A percentile compares a stretch with the other conserved stretches of the same genome.
Evolutionary conservation across 2,329 filamentous ascomycete genomes (phyloP).

Genomic region (Penicillium sp.): DNA sequence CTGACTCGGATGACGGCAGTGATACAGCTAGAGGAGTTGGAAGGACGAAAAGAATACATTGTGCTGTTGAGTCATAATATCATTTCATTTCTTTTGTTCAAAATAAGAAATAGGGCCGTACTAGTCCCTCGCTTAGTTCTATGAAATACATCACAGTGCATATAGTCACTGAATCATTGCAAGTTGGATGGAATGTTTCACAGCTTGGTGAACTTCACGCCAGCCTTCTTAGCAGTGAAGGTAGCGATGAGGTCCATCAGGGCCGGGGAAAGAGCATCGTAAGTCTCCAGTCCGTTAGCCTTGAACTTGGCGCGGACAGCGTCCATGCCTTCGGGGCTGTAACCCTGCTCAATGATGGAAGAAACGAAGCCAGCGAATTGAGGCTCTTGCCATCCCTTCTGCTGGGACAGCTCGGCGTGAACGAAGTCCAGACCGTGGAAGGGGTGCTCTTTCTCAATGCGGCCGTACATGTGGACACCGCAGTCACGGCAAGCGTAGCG

Average conservation of each 20-base stretch:
- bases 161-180: neutral
- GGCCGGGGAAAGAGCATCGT: slow-evolving; percentile 64
- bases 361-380: slow-evolving; percentile 72
- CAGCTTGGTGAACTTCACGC: slow-evolving; percentile 33
- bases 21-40: too few species aligned
- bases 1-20: too few species aligned
- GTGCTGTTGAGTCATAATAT: too few species aligned
- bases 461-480: slow-evolving; percentile 66
- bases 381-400: slow-evolving; percentile 71
- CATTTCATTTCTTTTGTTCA: too few species aligned
- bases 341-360: slow-evolving; percentile 71
- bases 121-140: neutral
- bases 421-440: slow-evolving; percentile 74
- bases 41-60: too few species aligned
- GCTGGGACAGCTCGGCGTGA: slow-evolving; percentile 63
- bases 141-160: neutral
- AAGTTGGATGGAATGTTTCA: slow-evolving; percentile 5
- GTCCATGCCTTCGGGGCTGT: slow-evolving; percentile 58
- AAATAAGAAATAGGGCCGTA: too few species aligned
- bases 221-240: slow-evolving; percentile 57
- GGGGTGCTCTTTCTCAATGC: slow-evolving; percentile 66
- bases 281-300: slow-evolving; percentile 61
- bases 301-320: slow-evolving; percentile 60
- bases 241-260: slow-evolving; percentile 67
- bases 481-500: slow-evolving; percentile 66